Evolutionary conservation across 345 rosid species (phyloP), one percentile per base, ranked within the genome.

Genomic region (Hibiscus tridactylites): DNA sequence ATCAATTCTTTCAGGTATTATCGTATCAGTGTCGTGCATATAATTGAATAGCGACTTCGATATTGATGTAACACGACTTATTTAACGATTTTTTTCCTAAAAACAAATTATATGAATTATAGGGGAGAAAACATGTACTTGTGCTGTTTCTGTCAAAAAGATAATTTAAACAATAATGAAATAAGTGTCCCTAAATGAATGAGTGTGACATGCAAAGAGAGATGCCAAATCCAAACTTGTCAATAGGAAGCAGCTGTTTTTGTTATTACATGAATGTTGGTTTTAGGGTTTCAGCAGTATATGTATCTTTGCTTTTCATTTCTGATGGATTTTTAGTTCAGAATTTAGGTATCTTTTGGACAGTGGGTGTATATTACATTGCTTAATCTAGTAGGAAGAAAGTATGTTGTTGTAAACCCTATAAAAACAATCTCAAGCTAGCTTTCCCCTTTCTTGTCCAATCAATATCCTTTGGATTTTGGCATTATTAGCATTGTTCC

Each of bases 221-320:
- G 80, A 74, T 54, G 58, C 52, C 69, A 65, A 52, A 15, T 42
- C 52, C 65, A 65, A 52, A 17, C 42, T 50, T 44, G 46, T 71
- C 68, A 63, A 42, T 9, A 9, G 46, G 12, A 61, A 33, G 46
- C 17, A 9, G 46, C 3, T 5, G 68, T 39, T 64, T 64, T 81
- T 59, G 75, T 72, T 52, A 7, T 71, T 17, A 69, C 70, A 81
- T 84, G 82, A 85, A 85, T 75, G 84, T 82, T 81, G 83, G 84
- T 76, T 76, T 74, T 72, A 61, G 7, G 28, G 57, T 37, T 11
- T 7, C 46, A 42, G 46, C 46, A 9, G 46, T 24, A 7, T 24
- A 33, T 54, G 59, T 81, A 24, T 46, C 65, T 29, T 72, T 79
- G 61, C 76, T 50, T 74, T 70, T 16, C 71, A 50, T 78, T n/a